Conservation (phyloP, 495 filamentous ascomycete genomes). For the Recurvomyces mirabilis region DNA sequence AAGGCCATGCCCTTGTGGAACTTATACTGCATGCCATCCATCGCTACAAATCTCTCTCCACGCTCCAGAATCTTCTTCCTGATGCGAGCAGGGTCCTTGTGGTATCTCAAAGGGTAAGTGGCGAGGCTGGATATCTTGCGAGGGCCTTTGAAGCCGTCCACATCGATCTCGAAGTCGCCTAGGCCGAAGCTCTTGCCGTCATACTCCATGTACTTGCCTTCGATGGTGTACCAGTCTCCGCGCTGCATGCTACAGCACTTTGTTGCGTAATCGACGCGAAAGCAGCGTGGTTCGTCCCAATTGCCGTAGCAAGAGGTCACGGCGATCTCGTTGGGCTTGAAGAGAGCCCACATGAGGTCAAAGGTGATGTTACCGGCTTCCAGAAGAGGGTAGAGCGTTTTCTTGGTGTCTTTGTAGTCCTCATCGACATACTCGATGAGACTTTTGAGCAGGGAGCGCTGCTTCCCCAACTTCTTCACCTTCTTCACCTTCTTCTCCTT, state of each 20-base stretch:
- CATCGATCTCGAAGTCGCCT: slow-evolving; percentile 58
- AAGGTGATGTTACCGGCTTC: slow-evolving; percentile 82
- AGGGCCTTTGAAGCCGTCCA: slow-evolving; percentile 70
- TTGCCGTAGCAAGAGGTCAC: slow-evolving; percentile 73
- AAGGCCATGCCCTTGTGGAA: slow-evolving; percentile 76
- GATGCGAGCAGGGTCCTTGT: slow-evolving; percentile 59
- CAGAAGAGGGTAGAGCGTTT: slow-evolving; percentile 71
- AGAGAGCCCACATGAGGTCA: slow-evolving; percentile 80
- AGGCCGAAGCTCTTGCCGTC: slow-evolving; percentile 67
- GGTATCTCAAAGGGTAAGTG: slow-evolving; percentile 73
- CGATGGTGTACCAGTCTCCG: slow-evolving; percentile 69
- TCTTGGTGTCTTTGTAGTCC: slow-evolving; percentile 69
- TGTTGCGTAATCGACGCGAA: slow-evolving; percentile 74
- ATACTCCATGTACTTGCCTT: slow-evolving; percentile 76
- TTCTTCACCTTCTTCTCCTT: slow-evolving; percentile 55
- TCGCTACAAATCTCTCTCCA: slow-evolving; percentile 69
- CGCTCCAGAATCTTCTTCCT: slow-evolving; percentile 63
- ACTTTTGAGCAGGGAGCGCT: slow-evolving; percentile 58
- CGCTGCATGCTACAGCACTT: slow-evolving; percentile 62
- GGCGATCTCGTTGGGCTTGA: slow-evolving; percentile 80
- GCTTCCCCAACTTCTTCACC: slow-evolving; percentile 43
- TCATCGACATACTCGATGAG: slow-evolving; percentile 71
- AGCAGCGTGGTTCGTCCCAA: slow-evolving; percentile 73
- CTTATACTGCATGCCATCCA: slow-evolving; percentile 77
- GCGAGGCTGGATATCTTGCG: slow-evolving; percentile 69